Conservation (phyloP, 148 eudicot genomes). For the Persicaria maculosa region DNA sequence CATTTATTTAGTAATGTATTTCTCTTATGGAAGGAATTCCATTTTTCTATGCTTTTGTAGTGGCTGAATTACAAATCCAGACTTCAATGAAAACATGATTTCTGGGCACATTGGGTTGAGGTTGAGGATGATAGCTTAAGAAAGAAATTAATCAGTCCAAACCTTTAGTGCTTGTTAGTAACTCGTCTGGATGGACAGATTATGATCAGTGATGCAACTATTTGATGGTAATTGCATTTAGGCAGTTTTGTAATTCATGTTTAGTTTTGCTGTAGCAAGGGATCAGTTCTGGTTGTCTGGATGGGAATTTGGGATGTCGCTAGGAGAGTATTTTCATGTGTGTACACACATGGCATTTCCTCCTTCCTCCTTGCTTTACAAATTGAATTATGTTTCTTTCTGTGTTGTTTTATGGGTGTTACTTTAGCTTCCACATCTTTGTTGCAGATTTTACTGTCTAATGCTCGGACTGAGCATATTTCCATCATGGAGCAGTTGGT, state of each 20-base stretch:
- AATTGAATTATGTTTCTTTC: background rate
- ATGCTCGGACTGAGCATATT: conserved; percentile 54
- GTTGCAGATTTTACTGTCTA: conserved; percentile 60
- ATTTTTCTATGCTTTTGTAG: background rate
- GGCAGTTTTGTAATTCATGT: background rate
- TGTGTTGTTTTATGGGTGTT: background rate
- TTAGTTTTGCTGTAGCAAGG: background rate
- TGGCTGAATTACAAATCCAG: background rate
- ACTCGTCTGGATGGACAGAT: too few relatives aligned
- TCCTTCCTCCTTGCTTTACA: background rate
- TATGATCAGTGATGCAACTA: too few relatives aligned
- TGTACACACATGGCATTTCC: background rate
- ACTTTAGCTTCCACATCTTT: background rate
- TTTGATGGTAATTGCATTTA: background rate
- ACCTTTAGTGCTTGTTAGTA: background rate
- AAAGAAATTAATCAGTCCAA: too few relatives aligned
- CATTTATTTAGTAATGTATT: background rate
- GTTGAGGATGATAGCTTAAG: background rate
- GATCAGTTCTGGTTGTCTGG: conserved; percentile 16
- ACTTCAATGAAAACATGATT: background rate
- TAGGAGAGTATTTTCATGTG: too few relatives aligned
- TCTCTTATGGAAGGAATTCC: background rate
- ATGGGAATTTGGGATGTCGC: too few relatives aligned
- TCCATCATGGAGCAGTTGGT: conserved; percentile 44
- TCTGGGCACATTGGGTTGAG: background rate